Base-by-base conservation (phyloP, 2,329 filamentous ascomycete genomes). In the Chaetomiaceae sp. region DNA sequence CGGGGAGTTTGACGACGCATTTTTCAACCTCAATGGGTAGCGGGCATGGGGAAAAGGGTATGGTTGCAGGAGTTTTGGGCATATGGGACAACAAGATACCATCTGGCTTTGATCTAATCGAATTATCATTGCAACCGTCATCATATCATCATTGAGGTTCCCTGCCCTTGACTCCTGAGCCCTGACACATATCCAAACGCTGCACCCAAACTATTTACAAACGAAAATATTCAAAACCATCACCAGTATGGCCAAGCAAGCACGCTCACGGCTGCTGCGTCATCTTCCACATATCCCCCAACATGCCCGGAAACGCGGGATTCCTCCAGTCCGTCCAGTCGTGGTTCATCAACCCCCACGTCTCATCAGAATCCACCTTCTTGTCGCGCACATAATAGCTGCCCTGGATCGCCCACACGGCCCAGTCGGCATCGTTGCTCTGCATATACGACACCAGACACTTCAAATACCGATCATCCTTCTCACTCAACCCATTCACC, bases 341-440 rank as follows among this genome's bases (percentile, higher is more conserved):
- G 43, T 68, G 62, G 44, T 64, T 60, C 53, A 69, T 50, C 58
- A 68, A 20, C 1, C 79, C 81, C 71, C 72, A 83, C 0, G 68
- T 69, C 69, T 83, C 79, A 27, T 83, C 76, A 38, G 69, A 69
- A 57, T 82, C 76, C 15, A 78, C 65, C 8, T 61, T 66, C 25
- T 75, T 73, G 52, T 77, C 69, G n/a, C 79, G 70, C 11, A 81
- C 71, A 58, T 83, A 83, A 59, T 83, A 84, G 54, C 76, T 78
- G 12, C 81, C 81, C 65, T 80, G 75, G 39, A 84, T 60, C 4
- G 76, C 77, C 81, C 81, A 84, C 12, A 81, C 69, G 1, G 76
- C 75, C 80, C 81, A 84, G 56, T 83, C 81, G 31, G 75, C 75
- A 60, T 83, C 78, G 64, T 83, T 83, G 38, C 67, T 64, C 45